Base-by-base conservation (phyloP, 495 filamentous ascomycete genomes). In the Amniculicola lignicola region DNA sequence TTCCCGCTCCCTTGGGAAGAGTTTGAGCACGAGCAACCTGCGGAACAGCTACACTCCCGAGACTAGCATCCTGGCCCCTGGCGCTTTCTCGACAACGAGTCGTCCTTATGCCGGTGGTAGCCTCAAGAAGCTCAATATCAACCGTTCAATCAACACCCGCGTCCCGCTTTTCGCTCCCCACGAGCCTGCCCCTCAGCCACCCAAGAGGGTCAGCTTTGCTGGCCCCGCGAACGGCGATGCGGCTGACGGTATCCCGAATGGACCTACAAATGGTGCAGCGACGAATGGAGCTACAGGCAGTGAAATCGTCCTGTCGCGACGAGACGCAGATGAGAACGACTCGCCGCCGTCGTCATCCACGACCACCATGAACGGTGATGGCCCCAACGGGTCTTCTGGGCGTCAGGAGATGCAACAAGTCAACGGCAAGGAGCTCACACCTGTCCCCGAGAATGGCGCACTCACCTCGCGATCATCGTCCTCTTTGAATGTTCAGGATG, bases 141-240 rank as follows among this genome's bases (percentile, higher is more conserved):
- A 96, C 62, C 86, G 87, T 51, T 86, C 83, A 59, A 74, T 97
- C 67, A 82, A 82, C 25, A 85, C 80, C 90, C 71, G 70, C 70
- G 15, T 71, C 69, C 43, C 67, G 62, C 24, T 64, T 66, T 62
- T 73, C 67, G 64, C 71, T 23, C 73, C 77, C 18, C 46, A 66
- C 4, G 45, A 69, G 14, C 46, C 42, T 23, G 70, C 87, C 57
- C n/a, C n/a, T n/a, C n/a, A 87, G 82, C n/a, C 11, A 4, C 6
- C 14, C 63, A 96, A 95, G 73, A 82, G 83, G 51, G 93, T 96
- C 46, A 95, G 89, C 71, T 97, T 97, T 63, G 89, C 95, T 63
- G 80, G 83, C 9, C 75, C 74, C 57, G 41, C 65, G 14, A 69
- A 67, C 42, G 69, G 72, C 54, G 72, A 72, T 15, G 70, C 75